Evolutionary conservation across 257 asterid species (phyloP), one percentile per base, ranked within the genome.

Genomic region (Catharanthus roseus): DNA sequence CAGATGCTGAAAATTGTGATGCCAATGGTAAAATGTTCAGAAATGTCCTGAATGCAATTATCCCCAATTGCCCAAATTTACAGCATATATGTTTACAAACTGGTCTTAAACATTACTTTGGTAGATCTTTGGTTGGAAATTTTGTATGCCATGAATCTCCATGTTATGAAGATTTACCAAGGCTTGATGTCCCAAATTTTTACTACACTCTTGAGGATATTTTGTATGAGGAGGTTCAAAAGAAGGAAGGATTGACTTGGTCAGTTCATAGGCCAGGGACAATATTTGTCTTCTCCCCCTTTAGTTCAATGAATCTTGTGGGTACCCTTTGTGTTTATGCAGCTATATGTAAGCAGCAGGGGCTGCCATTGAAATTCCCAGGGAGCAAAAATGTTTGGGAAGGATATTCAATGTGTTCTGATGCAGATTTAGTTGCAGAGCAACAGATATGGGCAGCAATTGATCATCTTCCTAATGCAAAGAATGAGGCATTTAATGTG

Each of bases 361-460:
- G 76, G 5, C 11, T 26, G 65, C 71, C 74, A 4, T 44, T 80
- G 75, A 74, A 72, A 67, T 80, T 77, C 67, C 79, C 79, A 0
- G 82, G 84, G n/a, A 24, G 67, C 61, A 80, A 80, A 72, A 77
- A 53, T 1, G 75, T 66, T 12, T 80, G 84, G 84, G 76, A 77
- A 2, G 77, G 77, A 19, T 80, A 80, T 49, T 73, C 72, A 0
- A 74, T 77, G 61, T 74, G 79, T 54, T 74, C 82, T 11, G 85
- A 81, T 49, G 82, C 85, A 8, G 85, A 81, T 71, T 67, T 81
- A 74, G 68, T 81, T 1, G 85, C 82, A 0, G 82, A 77, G 75
- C 85, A 81, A 44, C 80, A 44, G 15, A 44, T 44, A 44, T 44
- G 50, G 50, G 50, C 50, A 44, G 50, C 50, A 2, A 16, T 44